Base-by-base conservation (phyloP, 257 asterid genomes). In the Plantago ovata region DNA sequence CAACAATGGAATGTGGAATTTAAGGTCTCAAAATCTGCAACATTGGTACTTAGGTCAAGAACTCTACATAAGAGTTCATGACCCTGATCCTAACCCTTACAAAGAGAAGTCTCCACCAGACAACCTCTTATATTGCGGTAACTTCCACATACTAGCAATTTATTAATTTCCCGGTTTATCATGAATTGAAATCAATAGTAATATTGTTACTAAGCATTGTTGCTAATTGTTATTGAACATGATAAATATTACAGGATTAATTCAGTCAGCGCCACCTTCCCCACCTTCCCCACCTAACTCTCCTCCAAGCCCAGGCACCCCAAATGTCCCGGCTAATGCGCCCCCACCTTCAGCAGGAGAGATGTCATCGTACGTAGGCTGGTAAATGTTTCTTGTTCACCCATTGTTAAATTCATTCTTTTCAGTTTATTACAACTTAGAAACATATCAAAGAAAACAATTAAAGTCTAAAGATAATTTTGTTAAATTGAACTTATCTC, bases 1-100 rank as follows among this genome's bases (percentile, higher is more conserved):
- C 58, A 86, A 86, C 53, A 87, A 89, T n/a, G 95, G 95, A 36
- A 86, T 86, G 87, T 86, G 95, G 95, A 86, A 86, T 63, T 68
- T 86, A 63, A 83, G 95, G 72, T 83, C 95, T 47, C 87, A 86
- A 65, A 65, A 73, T 24, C 45, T 83, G 22, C 53, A 58, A 56
- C 58, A 64, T 16, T 83, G 89, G 95, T 83, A 73, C 40, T 68
- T 79, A 22, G 95, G 95, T 9, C 87, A 84, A 74, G 95, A 86
- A 60, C 85, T 83, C 59, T 86, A 86, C 55, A 62, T 83, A n/a
- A 75, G 95, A 56, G 95, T 86, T 62, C 62, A 62, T 63, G 89
- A 86, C 52, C 64, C 84, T 24, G 82, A 83, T 65, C 75, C 77
- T 1, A 79, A 81, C 54, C 82, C 83, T 11, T 68, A 67, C n/a